These are phyloP conservation scores for Trapa incisa DNA, from an alignment of 345 rosid genomes.

Conservation along the genomic window DNA sequence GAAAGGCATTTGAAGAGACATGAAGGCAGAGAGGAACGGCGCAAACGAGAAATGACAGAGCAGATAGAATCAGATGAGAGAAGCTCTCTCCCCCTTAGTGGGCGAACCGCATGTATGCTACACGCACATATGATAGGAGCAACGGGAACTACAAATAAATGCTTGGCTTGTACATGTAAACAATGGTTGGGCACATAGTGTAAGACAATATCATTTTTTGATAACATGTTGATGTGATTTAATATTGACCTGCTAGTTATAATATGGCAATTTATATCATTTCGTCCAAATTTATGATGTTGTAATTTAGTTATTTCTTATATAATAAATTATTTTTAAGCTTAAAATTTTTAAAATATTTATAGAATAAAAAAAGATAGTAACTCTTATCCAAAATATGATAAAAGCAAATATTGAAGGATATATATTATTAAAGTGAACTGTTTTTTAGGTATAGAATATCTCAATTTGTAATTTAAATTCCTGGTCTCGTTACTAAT, in stretches of 20 bases:
- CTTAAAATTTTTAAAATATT: no score
- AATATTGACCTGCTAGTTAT: no score
- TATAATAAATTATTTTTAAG: no score
- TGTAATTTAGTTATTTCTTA: neutral
- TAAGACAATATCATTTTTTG: neutral
- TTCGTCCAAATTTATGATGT: no score
- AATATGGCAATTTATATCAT: no score
- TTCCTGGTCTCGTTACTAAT: no score
- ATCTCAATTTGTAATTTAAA: no score
- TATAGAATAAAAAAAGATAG: no score
- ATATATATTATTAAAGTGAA: no score
- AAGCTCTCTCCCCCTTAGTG: conserved; percentile 6
- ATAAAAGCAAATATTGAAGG: no score
- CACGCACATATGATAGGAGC: neutral
- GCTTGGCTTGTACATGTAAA: neutral
- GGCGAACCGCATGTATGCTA: neutral
- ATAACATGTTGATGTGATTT: neutral
- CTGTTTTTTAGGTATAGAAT: no score
- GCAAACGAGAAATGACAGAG: conserved; percentile 22
- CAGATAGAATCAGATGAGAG: conserved; percentile 12
- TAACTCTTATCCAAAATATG: no score
- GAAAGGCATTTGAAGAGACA: conserved; percentile 16
- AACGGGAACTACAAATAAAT: neutral
- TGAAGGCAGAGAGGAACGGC: conserved; percentile 20
- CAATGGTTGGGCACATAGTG: neutral